These are phyloP conservation scores for Boechera stricta DNA, from an alignment of 345 rosid species.

Conservation along the genomic window DNA sequence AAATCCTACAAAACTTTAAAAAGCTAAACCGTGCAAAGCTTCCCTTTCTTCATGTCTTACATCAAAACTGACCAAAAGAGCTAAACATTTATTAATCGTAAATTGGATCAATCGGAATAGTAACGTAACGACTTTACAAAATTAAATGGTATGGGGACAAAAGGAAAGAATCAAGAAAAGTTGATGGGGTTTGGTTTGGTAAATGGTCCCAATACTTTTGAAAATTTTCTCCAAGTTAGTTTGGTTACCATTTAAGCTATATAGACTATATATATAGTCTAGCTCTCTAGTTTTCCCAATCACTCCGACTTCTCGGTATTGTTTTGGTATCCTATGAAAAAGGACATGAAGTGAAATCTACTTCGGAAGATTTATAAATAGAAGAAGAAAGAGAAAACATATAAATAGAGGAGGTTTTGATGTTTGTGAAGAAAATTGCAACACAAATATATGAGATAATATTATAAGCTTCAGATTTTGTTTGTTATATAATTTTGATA, in stretches of 20 bases:
- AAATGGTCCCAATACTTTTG: slow-evolving; percentile 32
- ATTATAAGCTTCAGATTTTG: not conserved
- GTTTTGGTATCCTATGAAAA: slow-evolving; percentile 36
- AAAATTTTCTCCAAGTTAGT: slow-evolving; percentile 8
- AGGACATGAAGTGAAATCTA: not conserved
- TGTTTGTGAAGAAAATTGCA: slow-evolving; percentile 9
- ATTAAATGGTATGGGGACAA: slow-evolving; percentile 43
- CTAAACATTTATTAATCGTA: slow-evolving; percentile 29
- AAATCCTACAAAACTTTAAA: slow-evolving; percentile 28
- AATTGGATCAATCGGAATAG: slow-evolving; percentile 27
- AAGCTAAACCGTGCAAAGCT: slow-evolving; percentile 44
- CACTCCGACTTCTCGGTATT: slow-evolving; percentile 5
- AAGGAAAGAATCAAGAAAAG: slow-evolving; percentile 37
- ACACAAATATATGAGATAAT: not conserved
- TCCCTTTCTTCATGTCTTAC: slow-evolving; percentile 37
- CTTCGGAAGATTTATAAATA: not conserved
- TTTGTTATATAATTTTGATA: not conserved
- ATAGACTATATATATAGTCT: not conserved
- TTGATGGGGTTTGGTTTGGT: slow-evolving; percentile 43
- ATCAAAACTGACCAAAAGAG: slow-evolving; percentile 41
- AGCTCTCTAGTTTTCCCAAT: slow-evolving; percentile 8
- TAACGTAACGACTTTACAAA: slow-evolving; percentile 38
- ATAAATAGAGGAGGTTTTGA: not conserved
- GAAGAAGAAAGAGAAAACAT: not conserved
- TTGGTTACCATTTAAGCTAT: slow-evolving; percentile 35